Conservation (phyloP, 768 basidiomycete species). For the Leccinum truebloodii region DNA sequence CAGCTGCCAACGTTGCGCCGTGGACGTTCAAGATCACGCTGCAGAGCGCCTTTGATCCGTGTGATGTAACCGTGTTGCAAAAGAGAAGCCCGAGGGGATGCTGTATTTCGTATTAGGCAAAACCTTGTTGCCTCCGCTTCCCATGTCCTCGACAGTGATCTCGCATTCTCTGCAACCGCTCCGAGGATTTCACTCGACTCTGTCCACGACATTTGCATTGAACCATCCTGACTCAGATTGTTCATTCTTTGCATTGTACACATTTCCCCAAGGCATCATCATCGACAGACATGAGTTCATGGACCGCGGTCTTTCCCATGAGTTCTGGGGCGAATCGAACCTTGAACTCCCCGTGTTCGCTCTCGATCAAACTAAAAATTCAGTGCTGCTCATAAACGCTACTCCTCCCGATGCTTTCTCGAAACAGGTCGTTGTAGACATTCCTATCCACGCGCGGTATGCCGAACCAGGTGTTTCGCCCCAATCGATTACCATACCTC, state of each 20-base stretch:
- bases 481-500: conserved; percentile 24
- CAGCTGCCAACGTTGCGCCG: too few species aligned
- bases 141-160: conserved; percentile 22
- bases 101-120: too few species aligned
- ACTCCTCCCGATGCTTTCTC: conserved; percentile 10
- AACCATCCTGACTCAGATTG: conserved; percentile 18
- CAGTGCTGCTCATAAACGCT: conserved; percentile 36
- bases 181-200: conserved; percentile 34
- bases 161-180: conserved; percentile 23
- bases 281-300: conserved; percentile 46
- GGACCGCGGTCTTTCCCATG: conserved; percentile 33
- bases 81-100: too few species aligned
- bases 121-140: neutral
- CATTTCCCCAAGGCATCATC: conserved; percentile 42
- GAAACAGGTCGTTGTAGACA: conserved; percentile 25
- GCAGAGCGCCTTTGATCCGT: too few species aligned
- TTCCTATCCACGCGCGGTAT: conserved; percentile 50
- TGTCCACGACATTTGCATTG: conserved; percentile 24
- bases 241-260: conserved; percentile 35
- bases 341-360: conserved; percentile 46
- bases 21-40: too few species aligned
- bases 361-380: conserved; percentile 26
- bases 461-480: conserved; percentile 28
- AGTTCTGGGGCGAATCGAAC: conserved; percentile 39
- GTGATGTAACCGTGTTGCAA: too few species aligned